Conservation (phyloP, 2,329 filamentous ascomycete species). For the Fusarium kyushuense region DNA sequence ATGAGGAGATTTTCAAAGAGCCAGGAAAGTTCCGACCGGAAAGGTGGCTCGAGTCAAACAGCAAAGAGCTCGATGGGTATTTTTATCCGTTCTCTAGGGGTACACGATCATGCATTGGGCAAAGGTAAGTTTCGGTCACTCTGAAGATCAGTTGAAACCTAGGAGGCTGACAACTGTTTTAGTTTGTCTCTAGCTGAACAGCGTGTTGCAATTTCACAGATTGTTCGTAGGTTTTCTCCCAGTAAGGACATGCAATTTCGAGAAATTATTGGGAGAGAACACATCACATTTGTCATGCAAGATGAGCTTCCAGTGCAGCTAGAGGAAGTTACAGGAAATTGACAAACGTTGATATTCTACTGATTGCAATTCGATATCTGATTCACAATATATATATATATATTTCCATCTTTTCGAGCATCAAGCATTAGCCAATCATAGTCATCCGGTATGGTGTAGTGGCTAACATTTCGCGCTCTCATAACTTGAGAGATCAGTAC, state of each 20-base stretch:
- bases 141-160: too few relatives aligned
- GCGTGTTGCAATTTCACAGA: background rate
- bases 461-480: constrained; percentile 53
- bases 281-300: background rate
- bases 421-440: too few relatives aligned
- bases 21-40: background rate
- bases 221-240: background rate
- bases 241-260: background rate
- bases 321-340: background rate
- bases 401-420: too few relatives aligned
- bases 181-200: too few relatives aligned
- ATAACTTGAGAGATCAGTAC: constrained; percentile 30
- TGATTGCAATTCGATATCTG: too few relatives aligned
- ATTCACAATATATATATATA: too few relatives aligned
- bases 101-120: background rate
- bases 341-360: too few relatives aligned
- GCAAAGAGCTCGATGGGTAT: background rate
- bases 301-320: background rate
- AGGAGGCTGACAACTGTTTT: too few relatives aligned
- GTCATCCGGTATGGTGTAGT: constrained; percentile 52
- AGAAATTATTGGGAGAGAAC: background rate
- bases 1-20: background rate
- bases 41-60: background rate
- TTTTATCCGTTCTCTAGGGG: background rate
- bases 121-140: background rate